Evolutionary conservation across 2,329 filamentous ascomycete genomes (phyloP).

Genomic region (Penicillium hordei): DNA sequence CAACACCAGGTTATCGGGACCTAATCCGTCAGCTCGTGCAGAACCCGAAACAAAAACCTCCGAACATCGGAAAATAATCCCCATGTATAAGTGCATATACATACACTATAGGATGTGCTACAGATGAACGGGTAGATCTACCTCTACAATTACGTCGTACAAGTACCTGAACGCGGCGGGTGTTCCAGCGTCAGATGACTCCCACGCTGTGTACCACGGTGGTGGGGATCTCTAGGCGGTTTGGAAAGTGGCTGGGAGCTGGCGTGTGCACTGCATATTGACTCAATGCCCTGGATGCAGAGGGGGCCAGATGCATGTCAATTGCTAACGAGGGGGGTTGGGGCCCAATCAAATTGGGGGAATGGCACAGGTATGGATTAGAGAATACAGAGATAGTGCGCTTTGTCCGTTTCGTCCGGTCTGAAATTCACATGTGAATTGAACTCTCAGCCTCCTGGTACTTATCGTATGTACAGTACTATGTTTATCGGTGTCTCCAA

Average conservation of each 20-base stretch:
- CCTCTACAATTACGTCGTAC: background rate
- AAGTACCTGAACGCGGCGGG: slow-evolving; percentile 1
- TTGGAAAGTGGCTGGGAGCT: slow-evolving; percentile 16
- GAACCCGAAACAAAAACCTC: slow-evolving; percentile 6
- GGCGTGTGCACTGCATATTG: slow-evolving; percentile 6
- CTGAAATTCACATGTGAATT: slow-evolving; percentile 6
- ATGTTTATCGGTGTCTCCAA: background rate
- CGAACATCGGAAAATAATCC: slow-evolving; percentile 7
- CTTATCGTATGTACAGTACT: background rate
- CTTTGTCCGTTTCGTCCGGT: slow-evolving; percentile 7
- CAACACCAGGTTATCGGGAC: background rate
- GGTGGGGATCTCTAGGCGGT: slow-evolving; percentile 2
- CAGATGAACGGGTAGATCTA: slow-evolving; percentile 8
- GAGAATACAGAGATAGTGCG: background rate
- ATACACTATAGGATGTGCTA: background rate
- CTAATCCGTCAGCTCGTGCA: background rate
- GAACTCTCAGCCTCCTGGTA: slow-evolving; percentile 1
- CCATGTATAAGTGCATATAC: background rate
- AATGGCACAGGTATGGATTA: background rate
- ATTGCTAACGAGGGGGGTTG: background rate
- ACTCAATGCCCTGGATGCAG: slow-evolving; percentile 10
- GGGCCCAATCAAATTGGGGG: slow-evolving; percentile 1
- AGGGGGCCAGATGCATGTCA: slow-evolving; percentile 6
- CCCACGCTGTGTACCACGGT: slow-evolving; percentile 9
- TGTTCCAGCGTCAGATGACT: slow-evolving; percentile 25